phyloP scores from a whole-genome alignment of 106 monocot species.

The Triglochin maritima region DNA sequence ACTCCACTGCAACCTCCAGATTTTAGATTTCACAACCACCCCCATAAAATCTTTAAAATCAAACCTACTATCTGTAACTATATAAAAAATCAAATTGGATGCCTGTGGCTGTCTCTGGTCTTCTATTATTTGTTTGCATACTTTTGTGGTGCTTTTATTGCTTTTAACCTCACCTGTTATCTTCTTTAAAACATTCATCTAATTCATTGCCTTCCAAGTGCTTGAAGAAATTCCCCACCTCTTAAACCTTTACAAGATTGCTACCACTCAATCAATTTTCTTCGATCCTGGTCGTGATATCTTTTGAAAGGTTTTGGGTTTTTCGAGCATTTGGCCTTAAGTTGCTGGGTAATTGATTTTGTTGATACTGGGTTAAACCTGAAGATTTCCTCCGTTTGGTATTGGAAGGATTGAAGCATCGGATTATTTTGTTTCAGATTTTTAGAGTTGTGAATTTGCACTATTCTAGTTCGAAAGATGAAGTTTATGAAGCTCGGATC shows the following conservation, averaged over 20 bases:
- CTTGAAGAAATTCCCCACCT: too few relatives aligned
- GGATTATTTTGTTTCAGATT: background rate
- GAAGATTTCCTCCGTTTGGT: too few relatives aligned
- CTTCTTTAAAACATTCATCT: too few relatives aligned
- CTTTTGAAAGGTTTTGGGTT: background rate
- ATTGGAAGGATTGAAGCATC: background rate
- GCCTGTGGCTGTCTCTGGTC: constrained; percentile 39
- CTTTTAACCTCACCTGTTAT: too few relatives aligned
- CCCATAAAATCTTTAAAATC: too few relatives aligned
- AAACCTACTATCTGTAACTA: background rate
- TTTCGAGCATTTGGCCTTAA: background rate
- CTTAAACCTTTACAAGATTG: too few relatives aligned
- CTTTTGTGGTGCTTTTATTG: background rate
- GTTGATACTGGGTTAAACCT: too few relatives aligned
- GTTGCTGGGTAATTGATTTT: too few relatives aligned
- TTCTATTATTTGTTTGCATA: constrained; percentile 20
- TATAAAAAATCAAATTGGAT: constrained; percentile 8
- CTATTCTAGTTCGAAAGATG: constrained; percentile 23
- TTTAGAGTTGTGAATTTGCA: background rate
- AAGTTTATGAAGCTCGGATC: constrained; percentile 99
- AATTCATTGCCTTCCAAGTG: too few relatives aligned
- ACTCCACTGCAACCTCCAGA: background rate
- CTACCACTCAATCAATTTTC: too few relatives aligned
- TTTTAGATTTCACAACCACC: background rate
- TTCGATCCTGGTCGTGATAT: background rate